phyloP scores from a whole-genome alignment of 768 basidiomycete genomes.

The Leccinellum luteum region DNA sequence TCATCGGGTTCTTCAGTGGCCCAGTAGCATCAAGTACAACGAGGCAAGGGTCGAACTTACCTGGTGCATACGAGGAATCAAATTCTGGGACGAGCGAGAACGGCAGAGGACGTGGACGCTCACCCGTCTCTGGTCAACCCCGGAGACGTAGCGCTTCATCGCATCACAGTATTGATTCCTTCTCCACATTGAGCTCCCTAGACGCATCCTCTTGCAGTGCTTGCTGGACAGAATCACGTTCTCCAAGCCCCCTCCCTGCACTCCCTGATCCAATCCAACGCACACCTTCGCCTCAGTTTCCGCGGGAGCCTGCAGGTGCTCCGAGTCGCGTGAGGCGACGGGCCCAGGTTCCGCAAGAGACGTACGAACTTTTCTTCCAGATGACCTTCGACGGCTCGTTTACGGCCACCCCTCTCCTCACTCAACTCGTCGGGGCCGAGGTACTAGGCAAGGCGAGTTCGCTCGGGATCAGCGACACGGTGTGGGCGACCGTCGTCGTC shows the following conservation, averaged over 20 bases:
- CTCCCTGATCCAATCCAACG: constrained; percentile 28
- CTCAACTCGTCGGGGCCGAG: constrained; percentile 35
- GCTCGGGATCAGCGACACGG: constrained; percentile 29
- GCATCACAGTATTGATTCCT: constrained; percentile 32
- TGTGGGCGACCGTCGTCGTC: constrained; percentile 51
- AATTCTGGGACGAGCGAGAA: constrained; percentile 10
- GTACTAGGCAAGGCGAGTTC: constrained; percentile 33
- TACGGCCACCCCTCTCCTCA: constrained; percentile 29
- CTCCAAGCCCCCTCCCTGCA: constrained; percentile 21
- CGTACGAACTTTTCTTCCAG: constrained; percentile 37
- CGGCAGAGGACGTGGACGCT: constrained; percentile 1
- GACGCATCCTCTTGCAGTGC: constrained; percentile 36
- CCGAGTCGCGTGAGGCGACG: not conserved
- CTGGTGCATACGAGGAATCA: constrained; percentile 20
- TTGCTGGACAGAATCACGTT: constrained; percentile 31
- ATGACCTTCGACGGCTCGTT: constrained; percentile 53
- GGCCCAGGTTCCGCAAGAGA: constrained; percentile 20
- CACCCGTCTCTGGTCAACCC: not conserved
- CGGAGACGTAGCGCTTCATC: constrained; percentile 15
- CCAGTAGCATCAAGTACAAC: not conserved
- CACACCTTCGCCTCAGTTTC: constrained; percentile 34
- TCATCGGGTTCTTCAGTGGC: constrained; percentile 11
- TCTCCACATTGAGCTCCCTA: constrained; percentile 51
- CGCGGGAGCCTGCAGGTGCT: not conserved
- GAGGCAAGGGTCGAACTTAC: not conserved